These are phyloP conservation scores for Yamadazyma laniorum DNA, from an alignment of 805 yeast genomes.

Conservation along the genomic window DNA sequence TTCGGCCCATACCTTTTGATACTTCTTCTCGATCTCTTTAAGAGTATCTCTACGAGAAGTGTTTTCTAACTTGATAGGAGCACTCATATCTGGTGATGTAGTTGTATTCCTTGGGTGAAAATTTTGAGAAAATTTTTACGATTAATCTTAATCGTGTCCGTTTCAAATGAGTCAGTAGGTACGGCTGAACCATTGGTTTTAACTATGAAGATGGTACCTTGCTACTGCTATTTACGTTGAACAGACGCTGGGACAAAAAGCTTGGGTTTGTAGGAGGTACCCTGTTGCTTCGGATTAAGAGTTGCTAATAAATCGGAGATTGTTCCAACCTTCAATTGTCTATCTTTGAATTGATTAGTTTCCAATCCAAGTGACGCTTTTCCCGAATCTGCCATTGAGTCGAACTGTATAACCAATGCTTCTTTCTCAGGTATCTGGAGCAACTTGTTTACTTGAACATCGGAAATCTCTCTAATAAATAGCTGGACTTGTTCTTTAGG, in stretches of 20 bases:
- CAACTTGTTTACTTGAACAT: background rate
- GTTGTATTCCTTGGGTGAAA: too few species aligned
- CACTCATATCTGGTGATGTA: constrained; percentile 27
- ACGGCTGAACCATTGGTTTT: too few species aligned
- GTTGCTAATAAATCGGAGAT: too few species aligned
- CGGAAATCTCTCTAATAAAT: constrained; percentile 6
- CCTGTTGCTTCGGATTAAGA: too few species aligned
- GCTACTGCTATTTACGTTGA: constrained; percentile 2
- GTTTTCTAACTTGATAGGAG: constrained; percentile 44
- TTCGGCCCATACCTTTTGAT: constrained; percentile 83
- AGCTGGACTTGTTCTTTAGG: constrained; percentile 34
- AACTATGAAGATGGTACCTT: too few species aligned
- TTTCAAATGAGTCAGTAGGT: too few species aligned
- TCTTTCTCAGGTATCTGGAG: constrained; percentile 19
- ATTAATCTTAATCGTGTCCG: constrained; percentile 1
- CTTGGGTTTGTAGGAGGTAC: background rate
- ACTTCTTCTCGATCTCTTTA: constrained; percentile 82
- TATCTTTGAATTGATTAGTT: constrained; percentile 4
- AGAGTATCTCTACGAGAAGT: constrained; percentile 95
- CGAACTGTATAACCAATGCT: constrained; percentile 9
- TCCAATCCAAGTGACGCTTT: constrained; percentile 11
- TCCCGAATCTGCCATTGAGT: constrained; percentile 8
- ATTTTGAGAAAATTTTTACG: constrained; percentile 5
- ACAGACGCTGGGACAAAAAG: constrained; percentile 10
- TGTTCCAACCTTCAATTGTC: constrained; percentile 5